These are phyloP conservation scores for Ophiostoma ulmi DNA, from an alignment of 2,329 filamentous ascomycete species.

Conservation along the genomic window DNA sequence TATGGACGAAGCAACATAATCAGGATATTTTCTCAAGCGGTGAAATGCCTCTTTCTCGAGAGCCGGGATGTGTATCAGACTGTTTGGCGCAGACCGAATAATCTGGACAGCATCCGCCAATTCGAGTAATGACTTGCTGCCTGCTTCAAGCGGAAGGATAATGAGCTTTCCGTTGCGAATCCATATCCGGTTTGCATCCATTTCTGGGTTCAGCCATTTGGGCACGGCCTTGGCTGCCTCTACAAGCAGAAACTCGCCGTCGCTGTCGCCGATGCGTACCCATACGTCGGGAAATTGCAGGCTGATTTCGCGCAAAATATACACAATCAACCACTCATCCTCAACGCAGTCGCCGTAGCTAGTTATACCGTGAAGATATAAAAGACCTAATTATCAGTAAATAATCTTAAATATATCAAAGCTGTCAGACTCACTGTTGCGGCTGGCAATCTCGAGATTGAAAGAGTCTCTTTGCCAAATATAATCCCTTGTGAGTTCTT, in stretches of 20 bases:
- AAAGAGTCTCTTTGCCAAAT: conserved; percentile 93
- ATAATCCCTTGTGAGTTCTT: conserved; percentile 68
- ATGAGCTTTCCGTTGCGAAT: conserved; percentile 58
- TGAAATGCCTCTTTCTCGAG: conserved; percentile 90
- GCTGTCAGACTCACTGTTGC: conserved; percentile 44
- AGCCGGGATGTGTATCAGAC: conserved; percentile 64
- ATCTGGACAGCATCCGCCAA: conserved; percentile 59
- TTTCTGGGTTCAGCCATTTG: conserved; percentile 85
- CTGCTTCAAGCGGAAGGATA: conserved; percentile 20
- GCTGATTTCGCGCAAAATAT: conserved; percentile 76
- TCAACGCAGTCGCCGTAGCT: conserved; percentile 93
- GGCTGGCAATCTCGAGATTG: conserved; percentile 59
- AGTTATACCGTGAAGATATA: conserved; percentile 69
- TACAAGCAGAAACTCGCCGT: conserved; percentile 91
- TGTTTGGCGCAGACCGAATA: conserved; percentile 51
- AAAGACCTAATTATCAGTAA: conserved; percentile 38
- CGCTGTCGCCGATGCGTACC: conserved; percentile 77
- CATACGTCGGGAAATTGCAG: conserved; percentile 68
- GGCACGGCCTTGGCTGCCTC: conserved; percentile 87
- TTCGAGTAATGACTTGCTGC: conserved; percentile 44
- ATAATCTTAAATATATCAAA: too few species aligned
- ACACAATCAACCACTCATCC: conserved; percentile 96
- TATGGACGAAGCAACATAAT: conserved; percentile 65
- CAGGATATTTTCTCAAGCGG: conserved; percentile 76
- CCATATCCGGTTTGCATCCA: conserved; percentile 85